A percentile compares a stretch with the other conserved stretches of the same genome.
These are phyloP conservation scores for Paecilomyces formosus DNA, from an alignment of 2,329 filamentous ascomycete genomes.

Conservation along the genomic window DNA sequence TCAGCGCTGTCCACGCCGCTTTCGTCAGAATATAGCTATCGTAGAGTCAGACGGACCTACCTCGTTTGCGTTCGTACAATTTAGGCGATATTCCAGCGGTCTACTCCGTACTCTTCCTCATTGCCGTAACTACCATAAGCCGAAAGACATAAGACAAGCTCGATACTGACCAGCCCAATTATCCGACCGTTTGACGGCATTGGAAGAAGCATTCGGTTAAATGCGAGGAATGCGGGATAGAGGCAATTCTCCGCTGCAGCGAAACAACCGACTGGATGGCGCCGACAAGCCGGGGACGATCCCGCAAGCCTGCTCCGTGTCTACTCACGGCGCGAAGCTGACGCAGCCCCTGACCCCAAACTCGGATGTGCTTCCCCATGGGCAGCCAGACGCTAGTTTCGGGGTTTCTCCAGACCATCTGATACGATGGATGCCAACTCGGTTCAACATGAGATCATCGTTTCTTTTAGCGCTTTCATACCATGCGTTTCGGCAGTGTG, in stretches of 20 bases:
- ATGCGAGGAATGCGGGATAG: not conserved
- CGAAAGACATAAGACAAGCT: not conserved
- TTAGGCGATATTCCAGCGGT: not conserved
- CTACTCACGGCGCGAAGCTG: constrained; percentile 2
- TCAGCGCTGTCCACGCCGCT: not conserved
- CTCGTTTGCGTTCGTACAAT: not conserved
- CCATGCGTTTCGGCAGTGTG: not conserved
- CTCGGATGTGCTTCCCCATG: constrained; percentile 7
- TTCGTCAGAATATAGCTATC: not conserved
- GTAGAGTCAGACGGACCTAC: not conserved
- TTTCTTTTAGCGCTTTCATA: not conserved
- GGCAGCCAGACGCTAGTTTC: constrained; percentile 9
- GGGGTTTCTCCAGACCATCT: constrained; percentile 12
- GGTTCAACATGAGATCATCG: not conserved
- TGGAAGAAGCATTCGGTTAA: not conserved
- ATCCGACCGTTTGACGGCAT: not conserved
- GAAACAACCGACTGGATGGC: not conserved
- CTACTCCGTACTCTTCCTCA: not conserved
- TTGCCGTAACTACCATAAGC: not conserved
- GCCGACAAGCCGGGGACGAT: not conserved
- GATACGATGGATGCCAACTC: constrained; percentile 5
- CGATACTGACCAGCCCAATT: not conserved
- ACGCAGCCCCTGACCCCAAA: constrained; percentile 8
- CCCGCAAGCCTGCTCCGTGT: not conserved
- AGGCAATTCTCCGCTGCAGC: not conserved